A percentile compares a stretch with the other conserved stretches of the same genome.
These are phyloP conservation scores for Tetrahymena borealis DNA, from an alignment of 73 alveolate species.

Conservation along the genomic window DNA sequence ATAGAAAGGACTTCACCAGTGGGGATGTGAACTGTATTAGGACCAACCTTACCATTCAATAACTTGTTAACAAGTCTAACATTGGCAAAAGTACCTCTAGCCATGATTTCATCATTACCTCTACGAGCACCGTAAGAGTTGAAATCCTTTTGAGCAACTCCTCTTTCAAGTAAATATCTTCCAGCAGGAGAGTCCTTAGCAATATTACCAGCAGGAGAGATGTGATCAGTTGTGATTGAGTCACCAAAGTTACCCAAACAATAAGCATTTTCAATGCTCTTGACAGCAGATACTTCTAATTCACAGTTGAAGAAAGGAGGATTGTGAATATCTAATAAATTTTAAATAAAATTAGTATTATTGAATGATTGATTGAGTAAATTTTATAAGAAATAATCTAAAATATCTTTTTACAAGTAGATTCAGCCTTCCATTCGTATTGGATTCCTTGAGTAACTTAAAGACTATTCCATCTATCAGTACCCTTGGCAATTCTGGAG, in stretches of 20 bases:
- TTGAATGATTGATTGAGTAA: background rate
- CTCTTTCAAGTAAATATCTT: slow-evolving; percentile 49
- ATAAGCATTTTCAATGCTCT: slow-evolving; percentile 56
- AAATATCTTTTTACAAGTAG: slow-evolving; percentile 44
- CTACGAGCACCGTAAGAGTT: slow-evolving; percentile 89
- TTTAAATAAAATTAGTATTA: background rate
- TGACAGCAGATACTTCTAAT: slow-evolving; percentile 42
- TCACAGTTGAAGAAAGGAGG: slow-evolving; percentile 67
- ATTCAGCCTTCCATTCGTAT: slow-evolving; percentile 53
- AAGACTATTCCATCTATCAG: slow-evolving; percentile 57
- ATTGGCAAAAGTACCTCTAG: slow-evolving; percentile 88
- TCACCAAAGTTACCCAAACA: slow-evolving; percentile 76
- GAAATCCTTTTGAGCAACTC: slow-evolving; percentile 67
- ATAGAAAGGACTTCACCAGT: slow-evolving; percentile 61
- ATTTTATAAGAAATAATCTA: background rate
- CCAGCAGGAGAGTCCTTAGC: slow-evolving; percentile 84
- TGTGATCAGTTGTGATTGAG: slow-evolving; percentile 85
- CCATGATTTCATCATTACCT: slow-evolving; percentile 86
- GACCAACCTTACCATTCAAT: slow-evolving; percentile 57
- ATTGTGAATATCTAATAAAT: slow-evolving; percentile 37
- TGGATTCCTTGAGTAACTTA: slow-evolving; percentile 51
- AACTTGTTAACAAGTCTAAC: slow-evolving; percentile 70
- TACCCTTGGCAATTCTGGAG: slow-evolving; percentile 48
- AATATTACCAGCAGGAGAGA: slow-evolving; percentile 87
- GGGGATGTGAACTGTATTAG: slow-evolving; percentile 75